Conservation (phyloP, 75 land plant genomes). For the Pseudotsuga menziesii region DNA sequence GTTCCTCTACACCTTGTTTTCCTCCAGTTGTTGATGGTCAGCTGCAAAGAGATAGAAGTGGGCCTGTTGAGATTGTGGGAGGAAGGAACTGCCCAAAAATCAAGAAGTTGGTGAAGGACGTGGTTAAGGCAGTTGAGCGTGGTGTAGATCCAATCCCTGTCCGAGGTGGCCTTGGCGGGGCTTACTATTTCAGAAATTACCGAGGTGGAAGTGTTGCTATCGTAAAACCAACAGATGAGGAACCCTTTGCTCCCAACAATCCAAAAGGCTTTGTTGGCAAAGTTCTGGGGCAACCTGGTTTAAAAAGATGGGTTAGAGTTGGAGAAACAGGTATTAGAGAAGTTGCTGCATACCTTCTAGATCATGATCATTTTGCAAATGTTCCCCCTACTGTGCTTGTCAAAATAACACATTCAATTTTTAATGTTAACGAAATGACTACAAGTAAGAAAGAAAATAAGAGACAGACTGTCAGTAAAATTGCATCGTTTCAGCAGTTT, state of each 20-base stretch:
- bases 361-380: slow-evolving; percentile 71
- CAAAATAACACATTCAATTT: slow-evolving; percentile 72
- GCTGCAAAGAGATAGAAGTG: slow-evolving; percentile 36
- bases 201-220: slow-evolving; percentile 76
- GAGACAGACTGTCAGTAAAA: slow-evolving; percentile 50
- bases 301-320: slow-evolving; percentile 69
- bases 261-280: slow-evolving; percentile 85
- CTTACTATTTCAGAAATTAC: slow-evolving; percentile 69
- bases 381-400: slow-evolving; percentile 77
- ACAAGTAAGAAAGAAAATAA: slow-evolving; percentile 16
- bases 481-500: slow-evolving; percentile 84
- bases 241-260: slow-evolving; percentile 91
- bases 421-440: slow-evolving; percentile 57
- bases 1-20: slow-evolving; percentile 82
- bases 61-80: slow-evolving; percentile 59
- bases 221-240: slow-evolving; percentile 90
- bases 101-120: slow-evolving; percentile 49
- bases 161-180: slow-evolving; percentile 77
- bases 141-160: slow-evolving; percentile 71
- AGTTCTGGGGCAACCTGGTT: slow-evolving; percentile 74
- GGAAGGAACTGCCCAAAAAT: slow-evolving; percentile 25
- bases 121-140: slow-evolving; percentile 47
- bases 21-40: slow-evolving; percentile 47
- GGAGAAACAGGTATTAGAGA: slow-evolving; percentile 88
- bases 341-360: slow-evolving; percentile 85